These are phyloP conservation scores for Corylus heterophylla DNA, from an alignment of 306 rosid genomes.

Conservation along the genomic window DNA sequence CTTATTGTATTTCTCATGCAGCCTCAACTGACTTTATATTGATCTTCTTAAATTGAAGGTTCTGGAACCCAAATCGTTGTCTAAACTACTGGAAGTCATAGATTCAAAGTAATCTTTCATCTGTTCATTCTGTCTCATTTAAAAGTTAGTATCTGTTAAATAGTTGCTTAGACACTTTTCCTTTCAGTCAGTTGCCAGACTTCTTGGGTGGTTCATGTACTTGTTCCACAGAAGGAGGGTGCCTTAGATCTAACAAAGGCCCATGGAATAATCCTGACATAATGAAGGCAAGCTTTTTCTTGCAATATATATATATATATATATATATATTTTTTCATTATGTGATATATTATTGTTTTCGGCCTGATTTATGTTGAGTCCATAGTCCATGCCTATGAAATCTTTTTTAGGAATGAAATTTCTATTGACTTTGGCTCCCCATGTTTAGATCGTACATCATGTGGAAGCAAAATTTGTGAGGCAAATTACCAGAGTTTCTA, in stretches of 20 bases:
- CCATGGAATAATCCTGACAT: slow-evolving; percentile 93
- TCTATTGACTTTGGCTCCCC: slow-evolving; percentile 33
- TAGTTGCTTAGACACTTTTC: slow-evolving; percentile 25
- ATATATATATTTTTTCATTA: neutral
- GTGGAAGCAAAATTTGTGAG: slow-evolving; percentile 70
- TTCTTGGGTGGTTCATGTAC: slow-evolving; percentile 94
- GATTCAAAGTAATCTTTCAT: slow-evolving; percentile 61
- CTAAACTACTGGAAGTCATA: slow-evolving; percentile 72
- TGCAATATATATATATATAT: neutral
- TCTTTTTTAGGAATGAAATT: slow-evolving; percentile 25
- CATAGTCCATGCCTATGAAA: slow-evolving; percentile 2
- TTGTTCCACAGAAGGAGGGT: slow-evolving; percentile 78
- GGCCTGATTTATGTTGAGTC: neutral
- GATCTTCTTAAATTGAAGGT: slow-evolving; percentile 54
- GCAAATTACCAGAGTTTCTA: slow-evolving; percentile 54
- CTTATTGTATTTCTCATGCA: slow-evolving; percentile 12
- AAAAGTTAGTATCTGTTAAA: slow-evolving; percentile 10
- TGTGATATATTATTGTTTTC: slow-evolving; percentile 7
- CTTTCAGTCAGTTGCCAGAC: slow-evolving; percentile 87
- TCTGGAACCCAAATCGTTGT: slow-evolving; percentile 66
- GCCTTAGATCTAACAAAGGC: slow-evolving; percentile 85
- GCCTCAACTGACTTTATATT: slow-evolving; percentile 22
- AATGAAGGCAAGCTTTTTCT: slow-evolving; percentile 62
- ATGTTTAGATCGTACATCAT: slow-evolving; percentile 67
- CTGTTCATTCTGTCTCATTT: slow-evolving; percentile 10